Percentiles rank a stretch among this genome's conserved stretches.
Conservation (phyloP, 2,329 filamentous ascomycete genomes). For the Talaromyces islandicus region DNA sequence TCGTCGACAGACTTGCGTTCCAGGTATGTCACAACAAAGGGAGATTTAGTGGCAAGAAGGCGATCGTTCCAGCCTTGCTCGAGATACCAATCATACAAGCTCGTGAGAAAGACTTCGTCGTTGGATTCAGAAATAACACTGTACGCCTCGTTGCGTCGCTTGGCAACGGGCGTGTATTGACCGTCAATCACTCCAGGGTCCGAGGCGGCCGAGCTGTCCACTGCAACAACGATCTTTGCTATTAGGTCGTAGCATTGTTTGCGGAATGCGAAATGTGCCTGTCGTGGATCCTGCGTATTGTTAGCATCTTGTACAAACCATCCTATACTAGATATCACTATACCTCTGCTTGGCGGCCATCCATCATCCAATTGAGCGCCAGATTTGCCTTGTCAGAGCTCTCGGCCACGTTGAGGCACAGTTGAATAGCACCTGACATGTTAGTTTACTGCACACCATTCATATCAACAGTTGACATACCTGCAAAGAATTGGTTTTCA, state of each 20-base stretch:
- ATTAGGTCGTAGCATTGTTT: constrained; percentile 82
- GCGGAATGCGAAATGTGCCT: constrained; percentile 62
- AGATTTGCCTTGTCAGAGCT: constrained; percentile 83
- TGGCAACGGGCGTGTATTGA: constrained; percentile 66
- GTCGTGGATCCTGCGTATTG: constrained; percentile 56
- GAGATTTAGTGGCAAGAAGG: constrained; percentile 75
- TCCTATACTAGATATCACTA: constrained; percentile 7
- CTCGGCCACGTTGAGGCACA: constrained; percentile 75
- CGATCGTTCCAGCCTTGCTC: constrained; percentile 76
- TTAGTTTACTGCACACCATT: not conserved
- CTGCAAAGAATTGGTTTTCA: constrained; percentile 80
- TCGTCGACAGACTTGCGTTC: constrained; percentile 67
- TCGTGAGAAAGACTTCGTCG: constrained; percentile 92
- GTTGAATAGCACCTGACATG: constrained; percentile 65
- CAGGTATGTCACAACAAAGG: constrained; percentile 81
- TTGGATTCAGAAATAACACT: constrained; percentile 79
- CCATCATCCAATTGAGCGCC: constrained; percentile 80
- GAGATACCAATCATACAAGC: constrained; percentile 98
- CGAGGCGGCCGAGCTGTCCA: constrained; percentile 64
- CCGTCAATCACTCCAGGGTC: constrained; percentile 74
- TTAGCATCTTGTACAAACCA: constrained; percentile 1
- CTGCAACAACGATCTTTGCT: constrained; percentile 68
- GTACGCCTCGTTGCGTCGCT: constrained; percentile 81
- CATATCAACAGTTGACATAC: constrained; percentile 18
- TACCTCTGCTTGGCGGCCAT: constrained; percentile 62